These are phyloP conservation scores for Mikania micrantha DNA, from an alignment of 129 eudicot genomes.

Conservation along the genomic window DNA sequence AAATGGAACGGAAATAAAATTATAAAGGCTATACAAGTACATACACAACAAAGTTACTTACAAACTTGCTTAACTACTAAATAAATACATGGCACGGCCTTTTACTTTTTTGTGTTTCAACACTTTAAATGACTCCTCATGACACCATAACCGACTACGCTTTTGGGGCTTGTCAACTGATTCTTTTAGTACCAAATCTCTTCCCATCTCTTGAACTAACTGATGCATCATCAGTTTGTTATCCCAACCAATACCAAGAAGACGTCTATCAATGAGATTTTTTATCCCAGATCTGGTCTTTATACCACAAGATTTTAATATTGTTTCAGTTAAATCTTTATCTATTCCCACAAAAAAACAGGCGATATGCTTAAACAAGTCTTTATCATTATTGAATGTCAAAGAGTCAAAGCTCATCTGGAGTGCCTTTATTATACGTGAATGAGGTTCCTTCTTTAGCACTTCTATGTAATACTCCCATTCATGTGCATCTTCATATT, in stretches of 20 bases:
- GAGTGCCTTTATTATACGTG: neutral
- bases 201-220: constrained; percentile 11
- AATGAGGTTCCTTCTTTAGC: constrained; percentile 8
- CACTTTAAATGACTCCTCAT: constrained; percentile 26
- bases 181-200: too few relatives aligned
- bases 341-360: constrained; percentile 28
- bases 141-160: constrained; percentile 30
- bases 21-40: neutral
- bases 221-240: constrained; percentile 28
- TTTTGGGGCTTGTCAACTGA: constrained; percentile 18
- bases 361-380: constrained; percentile 27
- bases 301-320: neutral
- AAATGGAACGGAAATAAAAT: neutral
- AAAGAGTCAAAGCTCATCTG: constrained; percentile 20
- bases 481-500: neutral
- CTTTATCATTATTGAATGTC: constrained; percentile 14
- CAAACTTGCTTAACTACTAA: too few relatives aligned
- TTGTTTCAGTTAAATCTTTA: too few relatives aligned
- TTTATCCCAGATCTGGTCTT: constrained; percentile 15
- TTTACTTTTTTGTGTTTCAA: constrained; percentile 24
- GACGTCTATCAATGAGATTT: constrained; percentile 27
- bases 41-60: neutral
- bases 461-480: constrained; percentile 18
- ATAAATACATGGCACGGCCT: neutral
- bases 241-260: neutral